phyloP scores from a whole-genome alignment of 345 rosid genomes.

The Psidium friedrichsthalianum region DNA sequence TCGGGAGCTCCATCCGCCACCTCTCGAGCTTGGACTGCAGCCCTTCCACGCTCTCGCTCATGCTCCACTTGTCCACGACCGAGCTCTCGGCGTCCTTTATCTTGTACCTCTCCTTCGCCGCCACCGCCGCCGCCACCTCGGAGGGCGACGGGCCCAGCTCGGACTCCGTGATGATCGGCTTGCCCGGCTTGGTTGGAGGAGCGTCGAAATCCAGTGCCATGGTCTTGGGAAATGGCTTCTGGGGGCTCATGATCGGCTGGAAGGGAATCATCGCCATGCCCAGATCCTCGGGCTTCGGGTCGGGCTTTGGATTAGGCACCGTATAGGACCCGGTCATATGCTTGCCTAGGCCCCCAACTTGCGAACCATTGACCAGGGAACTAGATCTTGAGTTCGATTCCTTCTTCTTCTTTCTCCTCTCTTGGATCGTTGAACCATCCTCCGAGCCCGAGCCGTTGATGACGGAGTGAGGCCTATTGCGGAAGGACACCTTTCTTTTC shows the following conservation, averaged over 20 bases:
- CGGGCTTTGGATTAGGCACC: background rate
- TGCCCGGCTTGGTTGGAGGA: conserved; percentile 2
- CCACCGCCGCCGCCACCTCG: conserved; percentile 61
- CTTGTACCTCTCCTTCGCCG: conserved; percentile 17
- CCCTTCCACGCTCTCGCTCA: conserved; percentile 66
- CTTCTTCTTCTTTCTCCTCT: background rate
- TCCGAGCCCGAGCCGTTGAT: conserved; percentile 20
- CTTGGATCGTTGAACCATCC: background rate
- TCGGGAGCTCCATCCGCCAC: conserved; percentile 74
- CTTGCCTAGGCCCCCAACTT: background rate
- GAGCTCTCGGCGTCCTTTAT: conserved; percentile 44
- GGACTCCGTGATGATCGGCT: conserved; percentile 36
- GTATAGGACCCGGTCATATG: background rate
- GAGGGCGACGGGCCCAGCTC: conserved; percentile 87
- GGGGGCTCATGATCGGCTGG: background rate
- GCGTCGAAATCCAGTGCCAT: conserved; percentile 1
- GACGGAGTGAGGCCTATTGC: conserved; percentile 13
- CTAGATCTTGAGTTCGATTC: conserved; percentile 1
- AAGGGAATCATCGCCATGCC: background rate
- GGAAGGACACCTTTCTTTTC: conserved; percentile 9
- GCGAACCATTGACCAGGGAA: conserved; percentile 5
- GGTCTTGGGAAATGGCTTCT: background rate
- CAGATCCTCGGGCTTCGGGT: background rate
- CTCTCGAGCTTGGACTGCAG: conserved; percentile 68
- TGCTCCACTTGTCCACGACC: conserved; percentile 35